Conservation (phyloP, 345 rosid species). For the Ceriops tagal region DNA sequence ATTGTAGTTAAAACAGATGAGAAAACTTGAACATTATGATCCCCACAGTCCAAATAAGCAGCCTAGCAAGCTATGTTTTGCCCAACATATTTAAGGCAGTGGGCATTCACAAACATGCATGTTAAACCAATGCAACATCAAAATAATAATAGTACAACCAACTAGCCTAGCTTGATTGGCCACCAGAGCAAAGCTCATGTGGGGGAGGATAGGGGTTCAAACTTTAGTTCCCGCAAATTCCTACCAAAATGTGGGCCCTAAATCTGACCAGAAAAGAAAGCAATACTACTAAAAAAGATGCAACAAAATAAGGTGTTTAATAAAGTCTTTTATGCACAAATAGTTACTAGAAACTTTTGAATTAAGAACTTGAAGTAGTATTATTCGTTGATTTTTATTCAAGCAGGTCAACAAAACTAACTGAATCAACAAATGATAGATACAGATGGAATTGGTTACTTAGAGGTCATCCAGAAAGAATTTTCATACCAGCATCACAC, state of each 20-base stretch:
- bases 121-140: too few relatives aligned
- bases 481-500: conserved; percentile 62
- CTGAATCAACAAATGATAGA: neutral
- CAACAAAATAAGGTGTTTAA: too few relatives aligned
- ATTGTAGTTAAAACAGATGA: conserved; percentile 1
- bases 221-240: too few relatives aligned
- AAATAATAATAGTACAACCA: too few relatives aligned
- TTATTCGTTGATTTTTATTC: neutral
- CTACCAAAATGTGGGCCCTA: too few relatives aligned
- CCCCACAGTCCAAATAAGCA: neutral
- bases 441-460: neutral
- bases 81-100: too few relatives aligned
- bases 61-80: too few relatives aligned
- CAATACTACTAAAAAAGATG: neutral
- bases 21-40: neutral
- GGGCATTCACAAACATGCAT: too few relatives aligned
- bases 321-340: too few relatives aligned
- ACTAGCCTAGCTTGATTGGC: too few relatives aligned
- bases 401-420: neutral
- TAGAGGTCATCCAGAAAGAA: conserved; percentile 8
- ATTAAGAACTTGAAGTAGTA: neutral
- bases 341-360: neutral
- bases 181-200: too few relatives aligned
- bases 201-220: too few relatives aligned
- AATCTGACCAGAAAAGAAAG: neutral